Conservation (phyloP, 208 protist genomes). For the Wallacemonas sp. region DNA sequence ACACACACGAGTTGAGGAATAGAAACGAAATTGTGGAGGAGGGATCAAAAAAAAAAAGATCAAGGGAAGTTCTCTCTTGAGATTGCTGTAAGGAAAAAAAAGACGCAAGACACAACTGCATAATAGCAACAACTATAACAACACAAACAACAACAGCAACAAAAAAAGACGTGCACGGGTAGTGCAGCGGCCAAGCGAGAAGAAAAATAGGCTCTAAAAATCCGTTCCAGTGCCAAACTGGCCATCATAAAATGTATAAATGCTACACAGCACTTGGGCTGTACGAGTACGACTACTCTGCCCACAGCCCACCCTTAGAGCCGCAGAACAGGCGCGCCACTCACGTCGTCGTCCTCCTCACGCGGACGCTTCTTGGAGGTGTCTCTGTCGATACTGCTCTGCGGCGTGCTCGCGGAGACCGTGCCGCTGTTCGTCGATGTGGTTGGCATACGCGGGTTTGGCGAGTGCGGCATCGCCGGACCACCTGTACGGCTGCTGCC, state of each 20-base stretch:
- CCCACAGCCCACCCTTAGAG: no score
- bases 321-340: not conserved
- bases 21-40: conserved; percentile 2
- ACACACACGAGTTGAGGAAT: conserved; percentile 15
- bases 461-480: not conserved
- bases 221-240: no score
- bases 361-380: conserved; percentile 29
- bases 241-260: no score
- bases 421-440: not conserved
- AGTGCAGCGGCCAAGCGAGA: not conserved
- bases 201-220: conserved; percentile 10
- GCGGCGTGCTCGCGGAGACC: conserved; percentile 7
- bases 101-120: not conserved
- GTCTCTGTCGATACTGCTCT: conserved; percentile 4
- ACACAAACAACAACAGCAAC: conserved; percentile 6
- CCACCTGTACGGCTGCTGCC: no score
- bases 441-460: not conserved
- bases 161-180: conserved; percentile 1
- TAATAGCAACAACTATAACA: conserved; percentile 7
- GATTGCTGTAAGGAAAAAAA: no score
- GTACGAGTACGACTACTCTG: no score
- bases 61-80: not conserved
- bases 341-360: conserved; percentile 14
- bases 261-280: no score
- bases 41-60: not conserved